Conservation (phyloP, 495 filamentous ascomycete species). For the Penicillium dipodomyicola region DNA sequence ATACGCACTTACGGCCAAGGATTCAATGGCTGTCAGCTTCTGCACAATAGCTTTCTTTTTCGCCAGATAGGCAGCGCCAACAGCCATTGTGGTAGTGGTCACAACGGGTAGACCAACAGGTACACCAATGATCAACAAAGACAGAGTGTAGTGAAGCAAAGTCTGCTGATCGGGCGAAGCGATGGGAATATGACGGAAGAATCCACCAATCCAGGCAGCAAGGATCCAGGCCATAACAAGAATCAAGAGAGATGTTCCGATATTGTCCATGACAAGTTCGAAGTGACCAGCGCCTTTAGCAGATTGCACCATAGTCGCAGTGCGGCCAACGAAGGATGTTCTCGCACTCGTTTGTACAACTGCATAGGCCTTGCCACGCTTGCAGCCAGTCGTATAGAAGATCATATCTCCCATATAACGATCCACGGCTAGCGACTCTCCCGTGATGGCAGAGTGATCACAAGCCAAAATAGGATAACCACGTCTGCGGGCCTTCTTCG, state of each 20-base stretch:
- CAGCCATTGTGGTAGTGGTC: conserved; percentile 95
- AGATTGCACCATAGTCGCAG: conserved; percentile 64
- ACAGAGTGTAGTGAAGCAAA: conserved; percentile 64
- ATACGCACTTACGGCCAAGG: conserved; percentile 60
- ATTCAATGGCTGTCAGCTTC: conserved; percentile 94
- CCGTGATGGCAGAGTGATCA: conserved; percentile 72
- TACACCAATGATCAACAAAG: conserved; percentile 89
- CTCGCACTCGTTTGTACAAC: conserved; percentile 60
- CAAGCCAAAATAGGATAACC: conserved; percentile 61
- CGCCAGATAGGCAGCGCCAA: conserved; percentile 89
- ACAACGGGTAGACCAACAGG: conserved; percentile 95
- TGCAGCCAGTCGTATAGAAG: conserved; percentile 73
- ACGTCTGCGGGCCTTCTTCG: conserved; percentile 29
- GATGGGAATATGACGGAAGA: conserved; percentile 65
- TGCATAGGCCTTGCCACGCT: conserved; percentile 68
- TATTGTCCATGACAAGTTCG: conserved; percentile 75
- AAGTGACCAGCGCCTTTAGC: conserved; percentile 71
- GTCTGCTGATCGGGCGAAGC: conserved; percentile 56
- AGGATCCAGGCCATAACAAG: conserved; percentile 69
- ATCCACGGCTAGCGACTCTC: conserved; percentile 70
- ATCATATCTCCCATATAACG: conserved; percentile 68
- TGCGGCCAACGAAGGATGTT: conserved; percentile 67
- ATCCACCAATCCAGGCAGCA: conserved; percentile 67
- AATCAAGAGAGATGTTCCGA: conserved; percentile 65
- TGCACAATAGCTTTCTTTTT: conserved; percentile 96